Percentiles rank a stretch among this genome's conserved stretches.
phyloP scores from a whole-genome alignment of 257 asterid species.

The Gardenia jasminoides region DNA sequence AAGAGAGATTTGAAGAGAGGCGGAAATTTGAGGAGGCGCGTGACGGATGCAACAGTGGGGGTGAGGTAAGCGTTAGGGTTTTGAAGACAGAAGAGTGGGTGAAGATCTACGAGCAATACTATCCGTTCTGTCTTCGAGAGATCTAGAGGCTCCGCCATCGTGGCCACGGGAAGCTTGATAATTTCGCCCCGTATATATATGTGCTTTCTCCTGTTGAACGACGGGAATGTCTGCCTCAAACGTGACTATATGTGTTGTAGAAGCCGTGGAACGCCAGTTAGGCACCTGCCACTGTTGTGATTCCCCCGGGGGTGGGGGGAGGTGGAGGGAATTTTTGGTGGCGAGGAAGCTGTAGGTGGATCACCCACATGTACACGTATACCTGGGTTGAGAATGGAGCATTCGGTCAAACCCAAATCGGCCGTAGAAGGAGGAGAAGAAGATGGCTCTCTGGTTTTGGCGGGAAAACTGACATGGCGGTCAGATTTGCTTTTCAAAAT shows the following conservation, averaged over 20 bases:
- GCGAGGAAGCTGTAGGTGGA: too few species aligned
- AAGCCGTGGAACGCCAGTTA: too few species aligned
- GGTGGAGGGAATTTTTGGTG: too few species aligned
- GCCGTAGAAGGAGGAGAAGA: neutral
- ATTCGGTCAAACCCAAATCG: neutral
- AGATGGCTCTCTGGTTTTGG: conserved; percentile 20
- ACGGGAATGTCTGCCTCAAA: neutral
- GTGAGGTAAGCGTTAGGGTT: conserved; percentile 54
- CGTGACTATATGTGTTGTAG: too few species aligned
- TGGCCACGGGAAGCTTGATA: neutral
- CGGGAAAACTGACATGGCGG: conserved; percentile 56
- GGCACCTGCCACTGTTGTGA: too few species aligned
- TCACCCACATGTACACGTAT: too few species aligned
- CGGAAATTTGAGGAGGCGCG: conserved; percentile 60
- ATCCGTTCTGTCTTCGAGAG: conserved; percentile 67
- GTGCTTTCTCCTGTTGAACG: too few species aligned
- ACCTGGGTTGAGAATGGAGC: too few species aligned
- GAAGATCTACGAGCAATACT: conserved; percentile 73
- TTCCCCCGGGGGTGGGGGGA: too few species aligned
- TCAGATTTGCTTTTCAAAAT: conserved; percentile 12
- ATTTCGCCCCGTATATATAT: too few species aligned
- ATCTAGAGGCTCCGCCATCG: conserved; percentile 46
- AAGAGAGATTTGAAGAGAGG: conserved; percentile 61
- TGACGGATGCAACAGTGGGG: conserved; percentile 45
- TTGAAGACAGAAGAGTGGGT: conserved; percentile 54